A percentile compares a stretch with the other conserved stretches of the same genome.
These are phyloP conservation scores for Hypoxylon intermedium DNA, from an alignment of 495 filamentous ascomycete genomes.

Conservation along the genomic window DNA sequence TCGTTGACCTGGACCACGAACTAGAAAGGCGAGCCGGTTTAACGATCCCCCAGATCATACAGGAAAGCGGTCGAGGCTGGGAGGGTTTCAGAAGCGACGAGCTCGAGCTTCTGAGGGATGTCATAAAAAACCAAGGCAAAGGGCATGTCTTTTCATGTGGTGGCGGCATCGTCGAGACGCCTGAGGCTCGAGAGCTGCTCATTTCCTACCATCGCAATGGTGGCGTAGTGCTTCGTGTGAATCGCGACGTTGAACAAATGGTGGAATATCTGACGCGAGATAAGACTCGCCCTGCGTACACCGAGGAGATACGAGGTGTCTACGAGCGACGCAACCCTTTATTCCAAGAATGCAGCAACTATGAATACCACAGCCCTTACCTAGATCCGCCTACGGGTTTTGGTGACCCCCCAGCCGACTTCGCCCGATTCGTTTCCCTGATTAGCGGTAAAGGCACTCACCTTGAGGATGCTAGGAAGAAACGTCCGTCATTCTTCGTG, in stretches of 20 bases:
- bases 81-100: conserved; percentile 86
- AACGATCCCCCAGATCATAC: conserved; percentile 86
- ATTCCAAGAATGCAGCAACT: conserved; percentile 94
- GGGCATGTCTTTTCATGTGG: conserved; percentile 91
- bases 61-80: conserved; percentile 72
- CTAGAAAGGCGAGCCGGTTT: conserved; percentile 75
- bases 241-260: conserved; percentile 84
- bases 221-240: conserved; percentile 87
- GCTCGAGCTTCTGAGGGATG: conserved; percentile 71
- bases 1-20: conserved; percentile 90
- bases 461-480: conserved; percentile 70
- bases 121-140: conserved; percentile 74
- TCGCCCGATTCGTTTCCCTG: conserved; percentile 75
- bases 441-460: conserved; percentile 74
- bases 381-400: conserved; percentile 63
- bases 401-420: conserved; percentile 74
- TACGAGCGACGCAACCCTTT: conserved; percentile 91
- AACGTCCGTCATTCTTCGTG: conserved; percentile 87
- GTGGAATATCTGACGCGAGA: conserved; percentile 90
- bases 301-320: conserved; percentile 91
- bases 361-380: conserved; percentile 85
- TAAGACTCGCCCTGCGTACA: conserved; percentile 90
- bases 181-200: conserved; percentile 80
- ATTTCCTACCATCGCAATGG: conserved; percentile 75
- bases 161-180: conserved; percentile 89